phyloP scores from a whole-genome alignment of 2,329 filamentous ascomycete genomes.

The Didymella pomorum region DNA sequence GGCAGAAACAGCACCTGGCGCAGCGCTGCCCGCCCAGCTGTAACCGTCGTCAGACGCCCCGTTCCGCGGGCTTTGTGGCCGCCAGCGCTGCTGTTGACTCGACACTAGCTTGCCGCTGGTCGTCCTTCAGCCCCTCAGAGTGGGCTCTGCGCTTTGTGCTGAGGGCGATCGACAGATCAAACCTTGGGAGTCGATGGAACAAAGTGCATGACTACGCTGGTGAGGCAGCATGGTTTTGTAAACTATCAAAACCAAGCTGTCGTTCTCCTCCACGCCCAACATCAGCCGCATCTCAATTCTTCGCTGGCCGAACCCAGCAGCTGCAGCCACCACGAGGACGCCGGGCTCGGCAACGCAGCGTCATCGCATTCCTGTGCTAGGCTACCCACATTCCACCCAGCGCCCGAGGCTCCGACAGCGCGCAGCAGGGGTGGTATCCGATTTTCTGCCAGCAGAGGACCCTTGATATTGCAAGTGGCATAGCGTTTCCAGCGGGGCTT shows the following conservation, averaged over 20 bases:
- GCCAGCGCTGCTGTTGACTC: conserved; percentile 13
- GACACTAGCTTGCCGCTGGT: conserved; percentile 18
- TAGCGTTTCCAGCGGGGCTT: conserved; percentile 25
- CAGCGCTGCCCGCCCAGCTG: conserved; percentile 10
- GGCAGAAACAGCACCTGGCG: conserved; percentile 3
- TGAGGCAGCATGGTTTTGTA: conserved; percentile 2
- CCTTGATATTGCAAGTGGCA: conserved; percentile 27
- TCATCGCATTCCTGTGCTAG: conserved; percentile 21
- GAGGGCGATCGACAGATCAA: conserved; percentile 18
- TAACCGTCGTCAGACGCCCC: conserved; percentile 10
- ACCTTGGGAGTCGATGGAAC: too few species aligned
- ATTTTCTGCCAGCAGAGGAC: conserved; percentile 29
- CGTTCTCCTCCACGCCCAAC: conserved; percentile 1
- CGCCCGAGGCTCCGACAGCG: conserved; percentile 23
- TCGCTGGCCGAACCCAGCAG: conserved; percentile 1
- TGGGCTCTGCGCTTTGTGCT: conserved; percentile 19
- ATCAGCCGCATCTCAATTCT: conserved; percentile 1
- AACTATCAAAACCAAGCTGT: not conserved
- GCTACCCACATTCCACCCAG: conserved; percentile 22
- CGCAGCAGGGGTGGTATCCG: conserved; percentile 29
- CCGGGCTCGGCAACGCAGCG: conserved; percentile 15
- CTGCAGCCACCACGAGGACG: conserved; percentile 26
- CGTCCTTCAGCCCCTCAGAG: conserved; percentile 16
- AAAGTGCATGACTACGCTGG: conserved; percentile 6
- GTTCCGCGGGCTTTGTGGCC: conserved; percentile 10